phyloP scores from a whole-genome alignment of 1,284 basidiomycete genomes.

The Caloboletus inedulis region DNA sequence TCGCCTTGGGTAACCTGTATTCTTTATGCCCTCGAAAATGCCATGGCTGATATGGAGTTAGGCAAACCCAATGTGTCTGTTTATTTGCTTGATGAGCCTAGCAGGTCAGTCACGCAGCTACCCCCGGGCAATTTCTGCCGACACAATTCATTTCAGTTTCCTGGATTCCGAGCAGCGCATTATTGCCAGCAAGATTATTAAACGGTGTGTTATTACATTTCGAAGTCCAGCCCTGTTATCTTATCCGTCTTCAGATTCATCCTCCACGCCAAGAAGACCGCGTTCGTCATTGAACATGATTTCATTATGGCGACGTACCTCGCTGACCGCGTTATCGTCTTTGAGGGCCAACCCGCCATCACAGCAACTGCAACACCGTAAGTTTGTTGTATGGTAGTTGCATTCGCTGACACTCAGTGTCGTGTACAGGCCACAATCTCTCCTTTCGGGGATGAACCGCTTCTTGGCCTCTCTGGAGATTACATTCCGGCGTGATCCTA shows the following conservation, averaged over 20 bases:
- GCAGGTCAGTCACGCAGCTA: constrained; percentile 42
- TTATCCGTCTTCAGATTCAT: constrained; percentile 63
- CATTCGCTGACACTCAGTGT: constrained; percentile 7
- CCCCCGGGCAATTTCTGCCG: neutral
- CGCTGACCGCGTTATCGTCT: constrained; percentile 95
- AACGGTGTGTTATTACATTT: constrained; percentile 53
- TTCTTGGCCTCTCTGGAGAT: constrained; percentile 93
- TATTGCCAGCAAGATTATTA: constrained; percentile 94
- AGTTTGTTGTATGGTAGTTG: constrained; percentile 28
- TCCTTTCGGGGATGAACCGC: constrained; percentile 86
- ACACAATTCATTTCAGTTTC: constrained; percentile 56
- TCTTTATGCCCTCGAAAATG: neutral
- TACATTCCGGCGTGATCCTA: constrained; percentile 94
- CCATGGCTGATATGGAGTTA: constrained; percentile 19
- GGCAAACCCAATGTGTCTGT: constrained; percentile 80
- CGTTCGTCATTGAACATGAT: constrained; percentile 97
- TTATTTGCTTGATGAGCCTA: constrained; percentile 86
- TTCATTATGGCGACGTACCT: constrained; percentile 98
- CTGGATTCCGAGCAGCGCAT: constrained; percentile 98
- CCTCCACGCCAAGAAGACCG: constrained; percentile 92
- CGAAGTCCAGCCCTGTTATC: neutral
- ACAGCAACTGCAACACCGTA: constrained; percentile 84
- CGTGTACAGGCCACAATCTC: constrained; percentile 66
- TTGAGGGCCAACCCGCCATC: constrained; percentile 82
- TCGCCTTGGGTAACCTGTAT: constrained; percentile 65